Conservation (phyloP, 306 rosid genomes). For the Medicago lupulina region DNA sequence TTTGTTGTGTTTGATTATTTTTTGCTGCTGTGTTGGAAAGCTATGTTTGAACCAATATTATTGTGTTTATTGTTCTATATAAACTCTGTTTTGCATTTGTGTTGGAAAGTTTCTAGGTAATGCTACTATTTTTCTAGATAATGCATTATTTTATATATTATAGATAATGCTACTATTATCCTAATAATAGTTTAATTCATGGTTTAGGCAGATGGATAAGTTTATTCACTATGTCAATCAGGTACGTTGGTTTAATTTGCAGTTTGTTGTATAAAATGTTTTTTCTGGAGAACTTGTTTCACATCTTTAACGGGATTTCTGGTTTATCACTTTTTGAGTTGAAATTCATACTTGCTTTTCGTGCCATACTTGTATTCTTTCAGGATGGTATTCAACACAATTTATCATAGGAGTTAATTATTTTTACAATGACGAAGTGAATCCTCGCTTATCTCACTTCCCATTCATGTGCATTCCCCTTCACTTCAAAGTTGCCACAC, state of each 20-base stretch:
- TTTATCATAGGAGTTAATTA: constrained; percentile 55
- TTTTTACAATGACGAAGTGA: constrained; percentile 3
- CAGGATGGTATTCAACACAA: constrained; percentile 97
- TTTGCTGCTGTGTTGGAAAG: too few species aligned
- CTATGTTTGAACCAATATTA: too few species aligned
- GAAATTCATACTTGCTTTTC: constrained; percentile 19
- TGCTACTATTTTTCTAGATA: too few species aligned
- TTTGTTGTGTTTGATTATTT: too few species aligned
- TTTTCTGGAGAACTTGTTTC: constrained; percentile 4
- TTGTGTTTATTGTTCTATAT: too few species aligned
- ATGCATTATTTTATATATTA: too few species aligned
- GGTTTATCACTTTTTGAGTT: constrained; percentile 31
- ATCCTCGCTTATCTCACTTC: constrained; percentile 24
- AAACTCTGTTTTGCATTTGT: too few species aligned
- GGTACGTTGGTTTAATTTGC: constrained; percentile 51
- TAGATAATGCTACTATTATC: too few species aligned
- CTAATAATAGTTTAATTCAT: too few species aligned
- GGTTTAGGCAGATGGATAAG: constrained; percentile 98
- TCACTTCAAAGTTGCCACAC: constrained; percentile 15
- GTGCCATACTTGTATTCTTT: constrained; percentile 33
- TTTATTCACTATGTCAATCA: constrained; percentile 88
- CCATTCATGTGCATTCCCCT: not conserved
- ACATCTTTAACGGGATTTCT: constrained; percentile 13
- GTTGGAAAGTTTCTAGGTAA: too few species aligned
- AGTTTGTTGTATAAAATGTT: constrained; percentile 20